phyloP scores from a whole-genome alignment of 108 stramenopile species.

The Schizochytrium sp. region DNA sequence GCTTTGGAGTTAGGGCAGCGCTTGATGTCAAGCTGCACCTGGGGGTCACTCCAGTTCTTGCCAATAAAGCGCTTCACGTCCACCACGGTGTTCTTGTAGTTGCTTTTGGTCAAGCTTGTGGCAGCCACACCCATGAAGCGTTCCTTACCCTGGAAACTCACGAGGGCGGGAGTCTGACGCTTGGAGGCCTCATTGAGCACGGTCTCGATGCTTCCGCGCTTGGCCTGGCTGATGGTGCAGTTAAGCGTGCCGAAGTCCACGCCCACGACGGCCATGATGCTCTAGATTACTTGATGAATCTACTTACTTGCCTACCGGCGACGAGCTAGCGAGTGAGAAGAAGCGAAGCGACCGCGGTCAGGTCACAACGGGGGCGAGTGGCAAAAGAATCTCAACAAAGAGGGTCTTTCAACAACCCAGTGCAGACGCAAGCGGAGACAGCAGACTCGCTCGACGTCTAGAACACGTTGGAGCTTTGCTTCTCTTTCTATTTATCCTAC shows the following conservation, averaged over 20 bases:
- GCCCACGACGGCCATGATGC: slow-evolving; percentile 65
- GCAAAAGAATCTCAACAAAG: no score
- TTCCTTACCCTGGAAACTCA: slow-evolving; percentile 73
- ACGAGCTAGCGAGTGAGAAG: no score
- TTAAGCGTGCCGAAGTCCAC: slow-evolving; percentile 92
- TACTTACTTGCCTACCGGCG: no score
- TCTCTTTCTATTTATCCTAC: no score
- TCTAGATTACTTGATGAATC: background rate
- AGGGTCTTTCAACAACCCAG: no score
- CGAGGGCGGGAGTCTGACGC: slow-evolving; percentile 83
- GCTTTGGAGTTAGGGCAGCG: slow-evolving; percentile 80
- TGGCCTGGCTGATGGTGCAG: slow-evolving; percentile 91
- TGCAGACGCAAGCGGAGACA: no score
- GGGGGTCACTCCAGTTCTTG: slow-evolving; percentile 87
- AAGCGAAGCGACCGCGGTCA: no score
- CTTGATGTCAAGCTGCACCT: slow-evolving; percentile 86
- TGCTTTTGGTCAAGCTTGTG: slow-evolving; percentile 74
- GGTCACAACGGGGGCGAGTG: no score
- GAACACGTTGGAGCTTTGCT: no score
- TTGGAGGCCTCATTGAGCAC: slow-evolving; percentile 96
- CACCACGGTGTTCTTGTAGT: slow-evolving; percentile 91
- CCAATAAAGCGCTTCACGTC: slow-evolving; percentile 93
- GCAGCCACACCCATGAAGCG: slow-evolving; percentile 72
- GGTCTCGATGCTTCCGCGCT: slow-evolving; percentile 95
- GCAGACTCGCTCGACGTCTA: no score